Evolutionary conservation across 2,329 filamentous ascomycete species (phyloP), one percentile per base, ranked within the genome.

Genomic region (Arthroderma sp.): DNA sequence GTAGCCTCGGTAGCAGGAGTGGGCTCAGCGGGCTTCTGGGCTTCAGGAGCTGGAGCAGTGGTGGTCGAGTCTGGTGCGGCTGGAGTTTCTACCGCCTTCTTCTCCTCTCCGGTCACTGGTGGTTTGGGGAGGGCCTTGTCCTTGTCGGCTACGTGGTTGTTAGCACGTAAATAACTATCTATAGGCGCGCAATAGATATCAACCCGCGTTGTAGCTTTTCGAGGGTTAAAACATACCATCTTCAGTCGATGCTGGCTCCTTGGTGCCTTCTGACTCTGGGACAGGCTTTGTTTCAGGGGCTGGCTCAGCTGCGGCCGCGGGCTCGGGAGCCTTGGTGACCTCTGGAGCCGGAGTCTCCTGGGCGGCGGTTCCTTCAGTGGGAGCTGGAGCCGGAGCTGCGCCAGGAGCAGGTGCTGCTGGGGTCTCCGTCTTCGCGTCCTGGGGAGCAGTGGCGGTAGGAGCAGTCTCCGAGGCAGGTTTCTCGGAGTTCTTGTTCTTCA

Each of bases 401-500:
- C 56, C 59, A 23, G 61, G 54, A 31, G 57, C 58, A 49, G 58
- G 53, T 11, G 58, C 55, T 55, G 60, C 58, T 28, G 54, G 47
- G 38, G 54, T 55, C 7, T 54, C 43, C 59, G 62, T 58, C 59
- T 63, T 9, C 21, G 57, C 58, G 19, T 61, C 57, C 33, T 56
- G 58, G n/a, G 60, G 35, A 5, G 38, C 37, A 37, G 60, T 49
- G 4, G 54, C 47, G 21, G 57, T 38, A 21, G 56, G 31, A 13
- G 55, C 61, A 19, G 58, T 59, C n/a, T 57, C 44, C 6, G 59
- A 43, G 11, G 62, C 8, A 35, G 55, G 44, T 21, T 49, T 28
- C 23, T 51, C 43, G 28, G 57, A 38, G 21, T 59, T 59, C 62
- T 66, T 66, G 63, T 67, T 69, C 66, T 67, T 71, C 21, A 63